phyloP scores from a whole-genome alignment of 164 flowering plant species.

The Cinnamomum micranthum region DNA sequence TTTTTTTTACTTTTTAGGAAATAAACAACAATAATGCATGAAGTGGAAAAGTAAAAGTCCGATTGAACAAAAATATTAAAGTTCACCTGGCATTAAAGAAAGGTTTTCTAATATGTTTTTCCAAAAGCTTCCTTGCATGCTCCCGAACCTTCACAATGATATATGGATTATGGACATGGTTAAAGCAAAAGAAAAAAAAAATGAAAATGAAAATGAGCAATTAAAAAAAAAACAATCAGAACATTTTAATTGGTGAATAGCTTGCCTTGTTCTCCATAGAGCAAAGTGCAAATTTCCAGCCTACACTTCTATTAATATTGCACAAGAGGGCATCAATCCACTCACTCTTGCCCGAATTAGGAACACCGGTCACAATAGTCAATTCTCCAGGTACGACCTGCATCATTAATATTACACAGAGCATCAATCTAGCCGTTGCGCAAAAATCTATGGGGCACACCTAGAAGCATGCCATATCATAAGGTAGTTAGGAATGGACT shows the following conservation, averaged over 20 bases:
- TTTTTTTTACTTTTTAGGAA: neutral
- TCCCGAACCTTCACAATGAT: conserved; percentile 63
- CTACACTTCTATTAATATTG: conserved; percentile 64
- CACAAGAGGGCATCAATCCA: conserved; percentile 98
- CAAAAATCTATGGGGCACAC: too few species aligned
- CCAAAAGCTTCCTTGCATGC: conserved; percentile 95
- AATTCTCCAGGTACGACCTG: conserved; percentile 97
- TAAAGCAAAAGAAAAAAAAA: neutral
- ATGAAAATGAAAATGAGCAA: too few species aligned
- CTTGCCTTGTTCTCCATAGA: conserved; percentile 94
- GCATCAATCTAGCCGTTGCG: too few species aligned
- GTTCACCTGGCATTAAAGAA: conserved; percentile 67
- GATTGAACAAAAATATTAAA: neutral
- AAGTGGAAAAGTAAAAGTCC: neutral
- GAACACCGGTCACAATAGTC: conserved; percentile 91
- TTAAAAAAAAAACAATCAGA: too few species aligned
- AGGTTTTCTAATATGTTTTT: conserved; percentile 83
- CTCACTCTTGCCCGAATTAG: conserved; percentile 99
- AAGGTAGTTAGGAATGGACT: too few species aligned
- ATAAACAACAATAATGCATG: neutral
- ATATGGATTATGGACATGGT: neutral
- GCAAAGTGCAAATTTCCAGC: conserved; percentile 94
- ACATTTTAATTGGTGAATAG: conserved; percentile 1
- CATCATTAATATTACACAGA: too few species aligned
- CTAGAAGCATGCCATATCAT: neutral